Evolutionary conservation across 2,329 filamentous ascomycete species (phyloP).

Genomic region (Exophiala dermatitidis): DNA sequence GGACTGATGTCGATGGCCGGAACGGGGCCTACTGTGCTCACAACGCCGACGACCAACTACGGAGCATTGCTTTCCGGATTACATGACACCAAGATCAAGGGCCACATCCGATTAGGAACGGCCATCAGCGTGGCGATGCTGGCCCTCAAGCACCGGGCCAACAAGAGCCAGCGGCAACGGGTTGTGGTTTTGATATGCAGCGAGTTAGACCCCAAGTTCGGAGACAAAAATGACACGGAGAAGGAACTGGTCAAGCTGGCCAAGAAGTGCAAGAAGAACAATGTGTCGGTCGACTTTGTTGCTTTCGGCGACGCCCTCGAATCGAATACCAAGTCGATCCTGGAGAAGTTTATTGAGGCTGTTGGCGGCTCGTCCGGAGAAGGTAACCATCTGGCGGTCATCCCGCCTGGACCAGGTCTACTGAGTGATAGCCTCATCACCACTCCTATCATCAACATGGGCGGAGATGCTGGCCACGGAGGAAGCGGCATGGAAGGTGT

Average conservation of each 20-base stretch:
- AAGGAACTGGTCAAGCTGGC: slow-evolving; percentile 82
- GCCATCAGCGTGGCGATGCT: slow-evolving; percentile 90
- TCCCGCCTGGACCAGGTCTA: slow-evolving; percentile 83
- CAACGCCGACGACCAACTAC: slow-evolving; percentile 91
- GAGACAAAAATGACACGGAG: slow-evolving; percentile 62
- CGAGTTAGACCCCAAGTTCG: slow-evolving; percentile 49
- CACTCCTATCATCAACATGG: slow-evolving; percentile 66
- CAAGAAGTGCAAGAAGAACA: slow-evolving; percentile 98
- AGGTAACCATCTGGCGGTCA: slow-evolving; percentile 81
- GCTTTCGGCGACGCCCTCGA: slow-evolving; percentile 82
- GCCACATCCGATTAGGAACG: slow-evolving; percentile 78
- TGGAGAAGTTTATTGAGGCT: slow-evolving; percentile 85
- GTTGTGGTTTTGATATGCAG: slow-evolving; percentile 98
- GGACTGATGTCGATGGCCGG: slow-evolving; percentile 99
- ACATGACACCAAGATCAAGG: slow-evolving; percentile 89
- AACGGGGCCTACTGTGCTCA: slow-evolving; percentile 92
- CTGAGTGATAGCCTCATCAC: slow-evolving; percentile 87
- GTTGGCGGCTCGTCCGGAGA: slow-evolving; percentile 73
- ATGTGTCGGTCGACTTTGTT: slow-evolving; percentile 87
- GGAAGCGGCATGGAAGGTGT: slow-evolving; percentile 53
- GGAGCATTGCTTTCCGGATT: slow-evolving; percentile 90
- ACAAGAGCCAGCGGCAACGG: slow-evolving; percentile 91
- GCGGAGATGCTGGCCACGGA: slow-evolving; percentile 54
- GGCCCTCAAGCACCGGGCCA: slow-evolving; percentile 94
- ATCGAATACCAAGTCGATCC: slow-evolving; percentile 79